These are phyloP conservation scores for Martensiomyces pterosporus DNA, from an alignment of 192 early-diverging fungal species.

Conservation along the genomic window DNA sequence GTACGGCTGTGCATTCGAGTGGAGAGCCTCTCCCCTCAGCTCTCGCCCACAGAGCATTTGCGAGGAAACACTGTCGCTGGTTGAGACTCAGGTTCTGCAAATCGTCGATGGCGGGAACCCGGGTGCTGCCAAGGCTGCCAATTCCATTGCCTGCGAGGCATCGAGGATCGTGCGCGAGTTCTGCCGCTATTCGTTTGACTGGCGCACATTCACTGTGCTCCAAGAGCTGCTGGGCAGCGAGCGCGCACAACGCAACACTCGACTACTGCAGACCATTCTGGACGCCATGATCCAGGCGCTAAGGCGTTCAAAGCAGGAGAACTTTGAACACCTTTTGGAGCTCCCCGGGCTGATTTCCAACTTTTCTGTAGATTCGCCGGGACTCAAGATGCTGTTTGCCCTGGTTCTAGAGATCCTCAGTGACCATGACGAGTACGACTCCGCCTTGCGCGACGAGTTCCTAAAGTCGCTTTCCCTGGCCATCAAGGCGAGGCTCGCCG, in stretches of 20 bases:
- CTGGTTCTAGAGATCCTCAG: slow-evolving; percentile 19
- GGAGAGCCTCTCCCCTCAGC: too few relatives aligned
- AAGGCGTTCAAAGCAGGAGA: slow-evolving; percentile 7
- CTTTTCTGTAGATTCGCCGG: slow-evolving; percentile 31
- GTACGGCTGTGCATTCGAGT: too few relatives aligned
- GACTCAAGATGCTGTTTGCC: slow-evolving; percentile 22
- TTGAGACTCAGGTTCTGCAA: neutral
- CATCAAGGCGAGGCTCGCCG: slow-evolving; percentile 15
- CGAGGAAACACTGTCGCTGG: neutral
- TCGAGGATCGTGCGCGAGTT: slow-evolving; percentile 30
- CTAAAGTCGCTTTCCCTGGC: slow-evolving; percentile 1
- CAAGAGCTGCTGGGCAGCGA: slow-evolving; percentile 8
- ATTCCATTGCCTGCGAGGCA: slow-evolving; percentile 19
- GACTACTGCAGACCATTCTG: slow-evolving; percentile 25
- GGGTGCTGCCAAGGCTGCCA: neutral
- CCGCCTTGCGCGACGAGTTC: neutral
- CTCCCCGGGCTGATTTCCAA: slow-evolving; percentile 13
- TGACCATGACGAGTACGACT: neutral
- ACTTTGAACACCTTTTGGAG: slow-evolving; percentile 6
- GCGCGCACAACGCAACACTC: slow-evolving; percentile 12
- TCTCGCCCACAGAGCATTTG: too few relatives aligned
- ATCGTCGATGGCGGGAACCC: slow-evolving; percentile 1
- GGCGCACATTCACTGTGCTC: slow-evolving; percentile 2
- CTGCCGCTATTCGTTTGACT: slow-evolving; percentile 11
- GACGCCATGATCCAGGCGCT: slow-evolving; percentile 13